Base-by-base conservation (phyloP, 2,329 filamentous ascomycete species). In the Sporothrix luriei region DNA sequence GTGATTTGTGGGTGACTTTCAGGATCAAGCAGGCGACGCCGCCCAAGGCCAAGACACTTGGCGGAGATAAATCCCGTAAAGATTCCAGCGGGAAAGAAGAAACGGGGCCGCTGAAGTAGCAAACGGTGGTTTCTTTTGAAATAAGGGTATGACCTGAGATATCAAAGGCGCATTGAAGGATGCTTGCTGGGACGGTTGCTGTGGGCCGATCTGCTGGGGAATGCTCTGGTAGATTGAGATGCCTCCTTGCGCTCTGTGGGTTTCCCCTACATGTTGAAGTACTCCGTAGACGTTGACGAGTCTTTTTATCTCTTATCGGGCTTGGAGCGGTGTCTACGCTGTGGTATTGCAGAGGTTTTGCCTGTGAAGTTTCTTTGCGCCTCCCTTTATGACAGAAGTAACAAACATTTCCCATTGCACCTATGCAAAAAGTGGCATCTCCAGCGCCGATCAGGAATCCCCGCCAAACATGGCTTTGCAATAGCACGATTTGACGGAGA, bases 401-500 rank as follows among this genome's bases (percentile, higher is more conserved):
- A 29, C 3, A 29, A 3, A 29, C 29, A 29, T 29, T 5, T 29
- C 5, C 29, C 5, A 3, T 29, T 29, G 3, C 29, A 5, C 29
- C 5, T 29, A 29, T 5, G 29, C 13, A 48, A 48, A n/a, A 4
- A 46, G 21, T 48, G 16, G 29, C 29, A 29, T 26, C 43, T 62
- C 38, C 38, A 46, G 38, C 21, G 38, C 59, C n/a, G 59, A 62
- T 46, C 38, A 62, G 59, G 24, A 14, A 38, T 33, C 19, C 26
- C 59, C 21, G 24, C 6, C 6, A 62, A 46, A 48, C 4, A 46
- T 62, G 29, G 29, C 59, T n/a, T 62, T 61, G 55, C 33, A n/a
- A n/a, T 9, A 19, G 55, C 55, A 61, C 55, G 43, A 48, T 62
- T 46, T 26, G 40, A 62, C 59, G 40, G 59, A 62, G 59, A 48